Percentiles rank a stretch among this genome's conserved stretches.
Conservation (phyloP, 176 grass and related monocot species). For the Zea luxurians region DNA sequence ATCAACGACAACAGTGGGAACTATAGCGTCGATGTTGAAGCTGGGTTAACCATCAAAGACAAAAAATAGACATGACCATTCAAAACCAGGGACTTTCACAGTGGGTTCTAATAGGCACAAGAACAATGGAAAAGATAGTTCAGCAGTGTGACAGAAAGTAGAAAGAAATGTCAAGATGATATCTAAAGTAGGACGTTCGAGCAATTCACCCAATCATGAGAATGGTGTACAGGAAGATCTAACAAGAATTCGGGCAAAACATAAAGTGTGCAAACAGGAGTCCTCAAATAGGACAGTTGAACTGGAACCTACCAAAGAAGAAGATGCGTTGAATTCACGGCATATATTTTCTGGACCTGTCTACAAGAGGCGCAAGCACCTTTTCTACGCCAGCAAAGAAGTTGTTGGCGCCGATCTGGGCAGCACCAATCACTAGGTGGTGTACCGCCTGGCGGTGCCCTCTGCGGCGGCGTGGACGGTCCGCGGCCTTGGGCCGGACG, state of each 20-base stretch:
- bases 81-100: not conserved
- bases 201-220: constrained; percentile 23
- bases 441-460: too few species aligned
- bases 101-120: constrained; percentile 24
- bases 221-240: constrained; percentile 28
- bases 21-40: constrained; percentile 14
- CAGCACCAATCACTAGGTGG: too few species aligned
- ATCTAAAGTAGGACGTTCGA: constrained; percentile 25
- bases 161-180: constrained; percentile 38
- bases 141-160: constrained; percentile 56
- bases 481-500: too few species aligned
- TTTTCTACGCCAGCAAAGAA: constrained; percentile 23
- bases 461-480: too few species aligned
- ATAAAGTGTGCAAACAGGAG: constrained; percentile 31
- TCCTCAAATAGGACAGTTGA: constrained; percentile 26
- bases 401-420: too few species aligned
- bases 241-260: constrained; percentile 26
- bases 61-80: constrained; percentile 22
- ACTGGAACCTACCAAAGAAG: constrained; percentile 34
- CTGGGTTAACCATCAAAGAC: constrained; percentile 27
- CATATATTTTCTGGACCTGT: not conserved
- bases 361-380: constrained; percentile 34
- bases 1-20: constrained; percentile 32
- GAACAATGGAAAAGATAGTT: constrained; percentile 43
- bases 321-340: constrained; percentile 21